Evolutionary conservation across 371 early-diverging fungal species (phyloP).

Genomic region (Cokeromyces recurvatus): DNA sequence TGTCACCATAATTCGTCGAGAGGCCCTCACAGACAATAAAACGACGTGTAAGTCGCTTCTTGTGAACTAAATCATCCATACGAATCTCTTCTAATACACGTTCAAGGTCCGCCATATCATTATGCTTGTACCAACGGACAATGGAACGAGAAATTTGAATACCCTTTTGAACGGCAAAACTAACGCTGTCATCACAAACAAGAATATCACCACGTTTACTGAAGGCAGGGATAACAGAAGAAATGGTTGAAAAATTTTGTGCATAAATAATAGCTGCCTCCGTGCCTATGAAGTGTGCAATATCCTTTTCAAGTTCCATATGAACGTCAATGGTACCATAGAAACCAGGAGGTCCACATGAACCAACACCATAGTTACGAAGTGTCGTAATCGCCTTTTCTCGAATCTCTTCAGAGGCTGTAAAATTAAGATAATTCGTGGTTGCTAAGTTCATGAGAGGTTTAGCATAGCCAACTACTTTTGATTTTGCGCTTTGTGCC

Average conservation of each 20-base stretch:
- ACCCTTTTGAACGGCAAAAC: constrained; percentile 90
- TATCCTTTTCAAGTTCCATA: constrained; percentile 88
- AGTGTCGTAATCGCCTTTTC: constrained; percentile 87
- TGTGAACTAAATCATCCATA: constrained; percentile 50
- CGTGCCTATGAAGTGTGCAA: constrained; percentile 87
- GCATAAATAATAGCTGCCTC: constrained; percentile 97
- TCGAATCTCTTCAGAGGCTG: constrained; percentile 72
- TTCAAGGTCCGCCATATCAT: constrained; percentile 92
- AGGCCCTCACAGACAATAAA: constrained; percentile 98
- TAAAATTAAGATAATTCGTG: constrained; percentile 84
- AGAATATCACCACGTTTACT: constrained; percentile 96
- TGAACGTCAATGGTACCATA: constrained; percentile 99
- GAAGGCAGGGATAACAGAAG: constrained; percentile 97
- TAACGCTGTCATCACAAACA: constrained; percentile 89
- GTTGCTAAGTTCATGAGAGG: constrained; percentile 81
- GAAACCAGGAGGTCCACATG: constrained; percentile 99
- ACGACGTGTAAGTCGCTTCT: constrained; percentile 81
- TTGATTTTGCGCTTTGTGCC: constrained; percentile 54
- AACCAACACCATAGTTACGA: constrained; percentile 97
- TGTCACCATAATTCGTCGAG: constrained; percentile 92
- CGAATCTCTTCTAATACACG: constrained; percentile 77
- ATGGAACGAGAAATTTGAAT: constrained; percentile 85
- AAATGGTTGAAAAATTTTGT: constrained; percentile 94
- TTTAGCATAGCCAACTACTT: constrained; percentile 47
- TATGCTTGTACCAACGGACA: constrained; percentile 92